Base-by-base conservation (phyloP, 2,329 filamentous ascomycete species). In the Raffaelea deltoideospora region DNA sequence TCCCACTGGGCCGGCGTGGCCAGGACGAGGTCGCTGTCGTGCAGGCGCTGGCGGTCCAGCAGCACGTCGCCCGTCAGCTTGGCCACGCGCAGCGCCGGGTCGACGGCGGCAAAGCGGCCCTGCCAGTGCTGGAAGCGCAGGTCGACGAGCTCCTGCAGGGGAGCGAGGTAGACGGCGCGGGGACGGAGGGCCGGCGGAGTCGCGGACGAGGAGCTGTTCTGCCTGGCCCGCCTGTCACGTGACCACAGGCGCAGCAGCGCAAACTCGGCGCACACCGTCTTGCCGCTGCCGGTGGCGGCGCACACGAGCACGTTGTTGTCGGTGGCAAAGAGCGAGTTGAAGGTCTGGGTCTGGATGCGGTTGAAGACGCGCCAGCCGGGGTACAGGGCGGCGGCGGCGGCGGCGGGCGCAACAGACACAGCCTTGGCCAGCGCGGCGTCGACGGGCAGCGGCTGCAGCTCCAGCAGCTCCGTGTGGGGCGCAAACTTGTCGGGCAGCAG, bases 1-100 rank as follows among this genome's bases (percentile, higher is more conserved):
- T 98, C 90, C 92, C 90, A 98, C 50, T 98, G 90, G 3, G 75
- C 67, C 8, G 90, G 90, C 0, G 92, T 98, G 3, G 90, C 90
- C 24, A 98, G 67, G 37, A 98, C 79, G 21, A 98, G 65, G 53
- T 98, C 87, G 23, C 84, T 85, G 46, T 74, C 73, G 47, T 93
- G 86, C 10, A 98, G 67, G 17, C 94, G 65, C 58, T 90, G 88
- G 41, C 98, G 64, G 56, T 98, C 90, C 3, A 82, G 80, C 1
- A 85, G 83, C 0, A 81, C 93, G 54, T 98, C 90, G 22, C 92
- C 90, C 3, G 83, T 93, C 40, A 98, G 69, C 61, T 95, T 95
- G 45, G 92, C 79, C 45, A 98, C 79, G 38, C 80, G 76, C 57
- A 94, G 95, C 37, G 87, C 86, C 33, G 86, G 86, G 43, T 72